Percentiles rank a stretch among this genome's conserved stretches.
Conservation (phyloP, 805 yeast species). For the Teunomyces gatunensis region DNA sequence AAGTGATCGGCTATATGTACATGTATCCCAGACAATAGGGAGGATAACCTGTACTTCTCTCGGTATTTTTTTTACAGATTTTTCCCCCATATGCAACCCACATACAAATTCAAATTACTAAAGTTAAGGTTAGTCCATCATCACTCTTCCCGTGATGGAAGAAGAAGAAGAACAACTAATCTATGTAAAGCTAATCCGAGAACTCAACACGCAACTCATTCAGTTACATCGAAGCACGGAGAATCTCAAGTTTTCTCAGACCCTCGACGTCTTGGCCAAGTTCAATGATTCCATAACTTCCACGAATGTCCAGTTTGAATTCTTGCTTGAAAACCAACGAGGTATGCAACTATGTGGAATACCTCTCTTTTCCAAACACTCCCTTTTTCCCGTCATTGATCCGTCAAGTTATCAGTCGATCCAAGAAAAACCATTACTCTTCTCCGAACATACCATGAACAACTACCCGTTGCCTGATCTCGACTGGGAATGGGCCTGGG, state of each 20-base stretch:
- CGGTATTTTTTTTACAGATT: no score
- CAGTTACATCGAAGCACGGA: constrained; percentile 3
- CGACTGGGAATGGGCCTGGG: constrained; percentile 68
- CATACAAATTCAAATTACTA: no score
- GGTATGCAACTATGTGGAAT: constrained; percentile 53
- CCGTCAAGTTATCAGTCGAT: constrained; percentile 49
- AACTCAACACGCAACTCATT: constrained; percentile 4
- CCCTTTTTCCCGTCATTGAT: constrained; percentile 48
- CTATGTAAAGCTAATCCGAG: constrained; percentile 8
- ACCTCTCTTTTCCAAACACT: constrained; percentile 45
- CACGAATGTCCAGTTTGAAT: constrained; percentile 28
- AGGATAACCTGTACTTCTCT: no score
- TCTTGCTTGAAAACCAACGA: constrained; percentile 53
- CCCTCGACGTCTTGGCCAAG: constrained; percentile 6
- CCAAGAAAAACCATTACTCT: constrained; percentile 35
- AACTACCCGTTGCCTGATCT: constrained; percentile 54
- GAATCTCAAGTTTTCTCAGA: constrained; percentile 7
- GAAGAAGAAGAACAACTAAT: constrained; percentile 3
- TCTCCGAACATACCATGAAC: constrained; percentile 19
- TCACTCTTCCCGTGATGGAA: neutral
- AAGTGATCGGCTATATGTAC: no score
- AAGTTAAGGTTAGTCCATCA: neutral
- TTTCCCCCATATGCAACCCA: no score
- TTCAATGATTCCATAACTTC: constrained; percentile 9
- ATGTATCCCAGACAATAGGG: no score